Percentiles rank a stretch among this genome's conserved stretches.
phyloP scores from a whole-genome alignment of 495 filamentous ascomycete species.

The Thermochaetoides thermophila region DNA sequence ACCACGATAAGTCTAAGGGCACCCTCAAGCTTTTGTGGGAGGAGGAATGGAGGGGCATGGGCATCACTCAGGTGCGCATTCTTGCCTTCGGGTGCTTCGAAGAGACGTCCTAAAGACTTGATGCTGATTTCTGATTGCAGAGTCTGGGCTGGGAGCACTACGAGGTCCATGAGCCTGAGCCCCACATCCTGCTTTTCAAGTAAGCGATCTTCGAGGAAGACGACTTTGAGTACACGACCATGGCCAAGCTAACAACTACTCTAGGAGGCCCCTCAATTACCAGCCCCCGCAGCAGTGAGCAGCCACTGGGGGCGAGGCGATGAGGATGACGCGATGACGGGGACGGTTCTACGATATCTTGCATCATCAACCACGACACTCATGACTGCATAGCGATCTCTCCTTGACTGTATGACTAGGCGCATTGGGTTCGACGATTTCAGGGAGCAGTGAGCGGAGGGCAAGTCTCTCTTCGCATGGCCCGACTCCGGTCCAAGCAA shows the following conservation, averaged over 20 bases:
- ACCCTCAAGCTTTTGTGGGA: conserved; percentile 95
- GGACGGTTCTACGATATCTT: conserved; percentile 15
- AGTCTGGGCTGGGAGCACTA: conserved; percentile 99
- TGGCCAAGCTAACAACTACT: background rate
- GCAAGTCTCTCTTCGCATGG: conserved; percentile 2
- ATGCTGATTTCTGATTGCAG: conserved; percentile 36
- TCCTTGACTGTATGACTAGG: conserved; percentile 21
- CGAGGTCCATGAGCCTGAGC: conserved; percentile 96
- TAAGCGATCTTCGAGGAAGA: conserved; percentile 28
- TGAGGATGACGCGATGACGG: no score
- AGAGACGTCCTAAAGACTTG: conserved; percentile 2
- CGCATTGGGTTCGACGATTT: conserved; percentile 19
- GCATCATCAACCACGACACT: conserved; percentile 16
- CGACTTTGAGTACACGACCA: background rate
- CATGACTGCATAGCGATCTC: conserved; percentile 30
- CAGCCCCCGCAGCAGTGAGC: conserved; percentile 55
- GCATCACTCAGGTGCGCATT: conserved; percentile 74
- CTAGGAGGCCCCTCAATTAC: conserved; percentile 74
- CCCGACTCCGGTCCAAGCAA: conserved; percentile 1
- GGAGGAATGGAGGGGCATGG: conserved; percentile 91
- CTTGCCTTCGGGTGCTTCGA: background rate
- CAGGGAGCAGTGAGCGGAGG: conserved; percentile 5
- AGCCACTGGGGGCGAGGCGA: no score
- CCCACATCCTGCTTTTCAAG: conserved; percentile 98
- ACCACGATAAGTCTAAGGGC: conserved; percentile 79